Percentiles rank a stretch among this genome's conserved stretches.
Conservation (phyloP, 805 yeast genomes). For the Hanseniaspora jakobsenii region DNA sequence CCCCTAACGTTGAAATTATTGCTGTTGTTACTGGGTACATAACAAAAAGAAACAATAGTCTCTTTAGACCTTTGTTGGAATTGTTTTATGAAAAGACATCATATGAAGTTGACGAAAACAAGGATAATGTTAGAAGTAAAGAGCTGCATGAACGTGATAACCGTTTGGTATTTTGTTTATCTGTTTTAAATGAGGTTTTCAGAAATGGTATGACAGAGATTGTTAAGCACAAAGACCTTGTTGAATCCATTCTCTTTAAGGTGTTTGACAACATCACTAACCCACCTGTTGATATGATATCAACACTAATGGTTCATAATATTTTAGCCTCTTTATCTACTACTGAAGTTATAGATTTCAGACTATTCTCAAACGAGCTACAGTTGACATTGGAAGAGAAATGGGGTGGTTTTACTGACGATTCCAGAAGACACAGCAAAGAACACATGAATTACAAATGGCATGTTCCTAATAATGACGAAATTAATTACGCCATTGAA, state of each 20-base stretch:
- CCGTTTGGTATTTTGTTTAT: slow-evolving; percentile 55
- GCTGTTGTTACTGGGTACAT: slow-evolving; percentile 65
- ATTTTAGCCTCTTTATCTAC: slow-evolving; percentile 51
- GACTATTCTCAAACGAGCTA: slow-evolving; percentile 40
- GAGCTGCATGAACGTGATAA: slow-evolving; percentile 71
- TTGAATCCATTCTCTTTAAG: slow-evolving; percentile 31
- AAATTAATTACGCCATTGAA: slow-evolving; percentile 48
- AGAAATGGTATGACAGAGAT: slow-evolving; percentile 52
- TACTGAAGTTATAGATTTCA: slow-evolving; percentile 44
- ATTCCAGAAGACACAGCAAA: slow-evolving; percentile 35
- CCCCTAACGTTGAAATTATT: slow-evolving; percentile 50
- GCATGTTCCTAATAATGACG: slow-evolving; percentile 55
- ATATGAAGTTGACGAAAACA: slow-evolving; percentile 63
- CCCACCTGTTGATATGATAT: slow-evolving; percentile 48
- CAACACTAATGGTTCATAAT: slow-evolving; percentile 56
- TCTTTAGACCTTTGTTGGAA: slow-evolving; percentile 19
- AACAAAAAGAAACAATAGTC: slow-evolving; percentile 41
- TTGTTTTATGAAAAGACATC: slow-evolving; percentile 35
- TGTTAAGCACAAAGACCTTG: slow-evolving; percentile 34
- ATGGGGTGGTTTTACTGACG: slow-evolving; percentile 70
- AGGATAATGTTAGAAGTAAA: slow-evolving; percentile 58
- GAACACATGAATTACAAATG: slow-evolving; percentile 51
- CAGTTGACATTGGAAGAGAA: slow-evolving; percentile 32
- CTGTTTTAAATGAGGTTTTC: slow-evolving; percentile 55
- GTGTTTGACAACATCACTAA: slow-evolving; percentile 27